These are phyloP conservation scores for Arthrobotrys sphaeroides DNA, from an alignment of 2,329 filamentous ascomycete genomes.

Conservation along the genomic window DNA sequence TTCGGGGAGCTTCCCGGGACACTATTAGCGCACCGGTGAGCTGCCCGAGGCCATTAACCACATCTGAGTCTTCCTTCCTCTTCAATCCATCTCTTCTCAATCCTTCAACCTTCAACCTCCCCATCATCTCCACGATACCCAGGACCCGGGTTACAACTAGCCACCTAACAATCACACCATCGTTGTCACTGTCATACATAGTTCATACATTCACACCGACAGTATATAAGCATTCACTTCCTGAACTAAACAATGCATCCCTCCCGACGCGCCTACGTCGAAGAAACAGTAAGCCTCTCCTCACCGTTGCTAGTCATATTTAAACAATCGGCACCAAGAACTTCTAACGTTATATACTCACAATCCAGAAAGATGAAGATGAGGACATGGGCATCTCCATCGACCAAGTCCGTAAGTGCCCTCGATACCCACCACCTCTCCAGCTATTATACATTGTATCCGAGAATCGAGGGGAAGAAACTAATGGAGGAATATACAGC, in stretches of 20 bases:
- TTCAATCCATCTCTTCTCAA: too few relatives aligned
- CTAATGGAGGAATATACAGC: constrained; percentile 61
- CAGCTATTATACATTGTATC: constrained; percentile 57
- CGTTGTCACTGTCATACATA: background rate
- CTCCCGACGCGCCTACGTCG: constrained; percentile 53
- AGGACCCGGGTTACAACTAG: background rate
- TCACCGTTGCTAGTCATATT: background rate
- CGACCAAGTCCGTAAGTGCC: constrained; percentile 72
- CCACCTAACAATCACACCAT: too few relatives aligned
- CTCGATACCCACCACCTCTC: constrained; percentile 55
- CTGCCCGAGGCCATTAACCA: too few relatives aligned
- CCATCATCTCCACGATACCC: background rate
- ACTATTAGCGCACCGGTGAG: background rate
- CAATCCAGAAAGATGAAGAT: constrained; percentile 63
- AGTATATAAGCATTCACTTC: too few relatives aligned
- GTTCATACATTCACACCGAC: too few relatives aligned
- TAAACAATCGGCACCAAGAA: constrained; percentile 16
- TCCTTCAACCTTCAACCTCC: constrained; percentile 1
- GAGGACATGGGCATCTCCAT: constrained; percentile 70
- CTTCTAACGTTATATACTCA: constrained; percentile 56
- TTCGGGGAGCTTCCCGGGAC: background rate
- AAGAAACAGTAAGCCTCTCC: constrained; percentile 47
- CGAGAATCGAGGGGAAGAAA: background rate
- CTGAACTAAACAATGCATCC: too few relatives aligned
- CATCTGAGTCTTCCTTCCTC: constrained; percentile 28